Percentiles rank a stretch among this genome's conserved stretches.
Conservation (phyloP, 2,329 filamentous ascomycete genomes). For the Aureobasidium sp. region DNA sequence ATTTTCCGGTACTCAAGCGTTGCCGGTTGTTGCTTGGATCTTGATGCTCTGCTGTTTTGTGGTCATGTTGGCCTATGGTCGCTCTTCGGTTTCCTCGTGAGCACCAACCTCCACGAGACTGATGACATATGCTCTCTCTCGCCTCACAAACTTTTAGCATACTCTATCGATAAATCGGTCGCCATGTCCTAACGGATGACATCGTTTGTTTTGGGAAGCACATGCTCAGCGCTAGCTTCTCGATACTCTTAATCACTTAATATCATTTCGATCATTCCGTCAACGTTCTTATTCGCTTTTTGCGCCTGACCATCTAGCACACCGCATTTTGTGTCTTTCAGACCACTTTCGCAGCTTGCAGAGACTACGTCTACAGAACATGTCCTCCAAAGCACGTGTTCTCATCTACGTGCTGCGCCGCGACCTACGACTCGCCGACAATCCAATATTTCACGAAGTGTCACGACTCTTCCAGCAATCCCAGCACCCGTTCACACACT, state of each 20-base stretch:
- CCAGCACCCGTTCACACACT: constrained; percentile 49
- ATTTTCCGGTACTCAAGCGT: constrained; percentile 3
- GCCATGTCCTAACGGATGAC: constrained; percentile 9
- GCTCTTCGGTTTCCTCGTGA: background rate
- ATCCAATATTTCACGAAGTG: constrained; percentile 60
- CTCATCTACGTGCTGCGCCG: constrained; percentile 66
- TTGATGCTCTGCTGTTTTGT: constrained; percentile 10
- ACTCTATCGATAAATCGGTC: background rate
- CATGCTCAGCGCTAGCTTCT: background rate
- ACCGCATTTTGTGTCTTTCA: background rate
- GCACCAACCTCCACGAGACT: background rate
- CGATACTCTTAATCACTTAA: constrained; percentile 1
- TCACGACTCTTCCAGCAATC: constrained; percentile 42
- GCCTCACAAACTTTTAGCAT: background rate
- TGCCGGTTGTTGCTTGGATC: constrained; percentile 4
- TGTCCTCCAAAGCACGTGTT: constrained; percentile 30
- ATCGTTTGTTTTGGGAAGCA: background rate
- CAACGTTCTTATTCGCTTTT: background rate
- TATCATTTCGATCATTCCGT: background rate
- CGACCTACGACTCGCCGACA: constrained; percentile 67
- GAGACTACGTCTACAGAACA: background rate
- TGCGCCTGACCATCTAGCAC: background rate
- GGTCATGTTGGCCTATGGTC: background rate
- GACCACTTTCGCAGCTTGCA: background rate
- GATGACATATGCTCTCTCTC: constrained; percentile 10